Conservation (phyloP, 163 green algal species). For the Chlamydomonas reinhardtii region DNA sequence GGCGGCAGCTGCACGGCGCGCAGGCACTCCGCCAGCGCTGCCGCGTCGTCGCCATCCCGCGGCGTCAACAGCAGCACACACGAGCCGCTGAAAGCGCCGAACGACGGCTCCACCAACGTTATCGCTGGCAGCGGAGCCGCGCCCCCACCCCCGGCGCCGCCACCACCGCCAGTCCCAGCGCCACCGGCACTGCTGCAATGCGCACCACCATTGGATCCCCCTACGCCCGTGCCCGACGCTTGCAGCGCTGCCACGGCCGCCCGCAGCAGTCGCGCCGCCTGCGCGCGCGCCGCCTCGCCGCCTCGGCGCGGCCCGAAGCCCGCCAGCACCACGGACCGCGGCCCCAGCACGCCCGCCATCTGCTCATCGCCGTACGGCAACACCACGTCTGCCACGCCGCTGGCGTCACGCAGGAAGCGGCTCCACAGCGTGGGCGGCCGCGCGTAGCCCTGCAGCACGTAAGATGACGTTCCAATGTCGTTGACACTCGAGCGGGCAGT, state of each 20-base stretch:
- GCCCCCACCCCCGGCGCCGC: background rate
- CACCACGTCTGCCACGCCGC: conserved; percentile 10
- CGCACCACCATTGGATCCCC: no score
- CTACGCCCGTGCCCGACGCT: no score
- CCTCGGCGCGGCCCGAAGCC: background rate
- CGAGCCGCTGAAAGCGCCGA: background rate
- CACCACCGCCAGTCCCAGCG: background rate
- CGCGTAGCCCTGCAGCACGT: conserved; percentile 13
- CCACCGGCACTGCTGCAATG: background rate
- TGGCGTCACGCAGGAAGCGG: conserved; percentile 22
- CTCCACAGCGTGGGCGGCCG: conserved; percentile 35
- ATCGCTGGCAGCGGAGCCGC: background rate
- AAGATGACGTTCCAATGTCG: no score
- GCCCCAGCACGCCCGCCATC: conserved; percentile 3
- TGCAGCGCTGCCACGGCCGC: background rate
- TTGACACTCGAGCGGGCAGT: no score
- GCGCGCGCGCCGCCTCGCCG: background rate
- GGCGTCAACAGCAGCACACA: background rate
- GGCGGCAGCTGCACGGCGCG: background rate
- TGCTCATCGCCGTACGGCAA: conserved; percentile 45
- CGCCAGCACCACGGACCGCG: background rate
- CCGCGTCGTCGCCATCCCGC: background rate
- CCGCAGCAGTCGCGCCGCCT: background rate
- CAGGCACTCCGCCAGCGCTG: background rate
- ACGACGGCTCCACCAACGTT: conserved; percentile 3